These are phyloP conservation scores for Plantago ovata DNA, from an alignment of 257 asterid species.

Conservation along the genomic window DNA sequence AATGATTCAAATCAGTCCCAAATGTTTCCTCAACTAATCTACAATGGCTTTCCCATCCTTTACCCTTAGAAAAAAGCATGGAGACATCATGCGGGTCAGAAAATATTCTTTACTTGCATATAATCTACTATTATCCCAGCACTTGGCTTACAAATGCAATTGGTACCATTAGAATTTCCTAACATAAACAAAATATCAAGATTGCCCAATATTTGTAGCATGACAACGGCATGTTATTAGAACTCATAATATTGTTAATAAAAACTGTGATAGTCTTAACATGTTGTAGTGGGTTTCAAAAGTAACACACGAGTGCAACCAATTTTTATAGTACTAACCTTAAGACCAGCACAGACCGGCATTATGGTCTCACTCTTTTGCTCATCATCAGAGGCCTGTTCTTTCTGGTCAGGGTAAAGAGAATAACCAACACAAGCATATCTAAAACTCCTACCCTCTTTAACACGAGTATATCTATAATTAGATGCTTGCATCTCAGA, in stretches of 20 bases:
- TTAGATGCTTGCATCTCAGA: constrained; percentile 45
- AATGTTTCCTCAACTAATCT: background rate
- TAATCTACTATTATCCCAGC: background rate
- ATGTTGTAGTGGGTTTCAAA: background rate
- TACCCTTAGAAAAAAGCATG: too few relatives aligned
- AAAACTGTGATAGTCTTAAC: background rate
- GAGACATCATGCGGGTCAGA: too few relatives aligned
- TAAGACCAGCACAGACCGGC: constrained; percentile 84
- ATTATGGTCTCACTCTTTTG: constrained; percentile 50
- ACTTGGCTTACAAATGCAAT: background rate
- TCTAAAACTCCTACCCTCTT: constrained; percentile 31
- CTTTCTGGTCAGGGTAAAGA: constrained; percentile 52
- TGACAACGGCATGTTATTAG: too few relatives aligned
- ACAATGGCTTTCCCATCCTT: background rate
- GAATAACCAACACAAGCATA: constrained; percentile 91
- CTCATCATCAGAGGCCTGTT: constrained; percentile 30
- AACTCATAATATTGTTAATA: too few relatives aligned
- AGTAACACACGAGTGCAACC: background rate
- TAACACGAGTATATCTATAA: too few relatives aligned
- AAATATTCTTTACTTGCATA: too few relatives aligned
- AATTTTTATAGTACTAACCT: constrained; percentile 45
- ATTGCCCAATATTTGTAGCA: background rate
- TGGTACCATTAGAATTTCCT: background rate
- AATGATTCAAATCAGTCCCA: background rate
- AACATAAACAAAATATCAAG: background rate